Evolutionary conservation across 2,329 filamentous ascomycete species (phyloP).

Genomic region (Ceratocystis lukuohia): DNA sequence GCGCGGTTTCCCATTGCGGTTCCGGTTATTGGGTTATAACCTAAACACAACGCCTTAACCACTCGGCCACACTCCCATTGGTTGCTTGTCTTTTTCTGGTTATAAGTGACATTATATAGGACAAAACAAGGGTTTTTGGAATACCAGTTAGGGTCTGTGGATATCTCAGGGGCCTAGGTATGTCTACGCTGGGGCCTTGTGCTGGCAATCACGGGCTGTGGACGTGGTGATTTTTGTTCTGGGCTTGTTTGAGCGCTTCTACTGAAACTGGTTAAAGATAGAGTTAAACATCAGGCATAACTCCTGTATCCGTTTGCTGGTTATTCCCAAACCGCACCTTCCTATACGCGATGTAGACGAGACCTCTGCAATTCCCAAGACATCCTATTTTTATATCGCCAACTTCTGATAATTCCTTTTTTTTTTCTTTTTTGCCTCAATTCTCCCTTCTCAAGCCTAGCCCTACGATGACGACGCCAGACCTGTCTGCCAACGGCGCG

Average conservation of each 20-base stretch:
- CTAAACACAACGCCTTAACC: slow-evolving; percentile 45
- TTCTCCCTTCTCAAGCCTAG: neutral
- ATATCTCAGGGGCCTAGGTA: too few relatives aligned
- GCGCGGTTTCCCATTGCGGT: slow-evolving; percentile 34
- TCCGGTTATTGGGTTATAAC: slow-evolving; percentile 25
- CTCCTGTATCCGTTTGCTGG: too few relatives aligned
- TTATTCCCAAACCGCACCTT: neutral
- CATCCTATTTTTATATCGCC: neutral
- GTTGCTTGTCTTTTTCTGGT: neutral
- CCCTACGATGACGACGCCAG: neutral
- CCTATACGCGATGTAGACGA: neutral
- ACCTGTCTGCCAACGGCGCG: neutral
- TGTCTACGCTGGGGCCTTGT: neutral
- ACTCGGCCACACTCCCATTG: slow-evolving; percentile 36
- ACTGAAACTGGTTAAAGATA: neutral
- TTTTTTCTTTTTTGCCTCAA: neutral
- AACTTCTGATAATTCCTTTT: neutral
- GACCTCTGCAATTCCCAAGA: neutral
- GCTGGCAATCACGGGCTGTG: neutral
- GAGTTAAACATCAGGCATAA: too few relatives aligned
- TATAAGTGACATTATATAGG: too few relatives aligned
- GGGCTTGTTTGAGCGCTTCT: neutral
- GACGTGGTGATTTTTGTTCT: neutral
- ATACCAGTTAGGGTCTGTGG: neutral
- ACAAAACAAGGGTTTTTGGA: too few relatives aligned